Percentiles rank a stretch among this genome's conserved stretches.
These are phyloP conservation scores for Neonectria punicea DNA, from an alignment of 2,329 filamentous ascomycete genomes.

Conservation along the genomic window DNA sequence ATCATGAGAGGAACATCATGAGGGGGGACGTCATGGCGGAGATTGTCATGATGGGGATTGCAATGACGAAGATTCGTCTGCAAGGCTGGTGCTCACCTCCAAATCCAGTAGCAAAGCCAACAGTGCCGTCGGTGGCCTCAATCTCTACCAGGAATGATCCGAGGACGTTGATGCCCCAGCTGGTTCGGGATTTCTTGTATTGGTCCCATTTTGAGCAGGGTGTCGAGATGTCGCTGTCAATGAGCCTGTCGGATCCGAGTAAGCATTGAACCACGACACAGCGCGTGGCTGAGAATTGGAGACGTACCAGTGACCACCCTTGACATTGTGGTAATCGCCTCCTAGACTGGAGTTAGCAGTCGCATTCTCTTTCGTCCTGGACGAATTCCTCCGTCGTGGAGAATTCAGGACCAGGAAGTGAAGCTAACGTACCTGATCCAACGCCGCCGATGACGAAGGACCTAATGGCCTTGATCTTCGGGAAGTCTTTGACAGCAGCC, in stretches of 20 bases:
- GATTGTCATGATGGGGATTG: neutral
- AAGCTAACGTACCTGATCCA: slow-evolving; percentile 43
- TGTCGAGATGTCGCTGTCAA: slow-evolving; percentile 91
- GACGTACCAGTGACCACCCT: slow-evolving; percentile 72
- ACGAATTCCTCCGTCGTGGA: neutral
- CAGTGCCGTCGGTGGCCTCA: slow-evolving; percentile 88
- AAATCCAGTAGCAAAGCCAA: slow-evolving; percentile 93
- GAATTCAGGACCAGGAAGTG: neutral
- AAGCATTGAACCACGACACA: neutral
- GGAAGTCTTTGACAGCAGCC: slow-evolving; percentile 68
- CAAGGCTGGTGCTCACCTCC: slow-evolving; percentile 66
- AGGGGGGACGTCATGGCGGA: neutral
- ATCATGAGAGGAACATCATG: too few relatives aligned
- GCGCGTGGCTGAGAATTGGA: neutral
- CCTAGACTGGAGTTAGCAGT: slow-evolving; percentile 53
- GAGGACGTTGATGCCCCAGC: slow-evolving; percentile 95
- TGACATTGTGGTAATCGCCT: slow-evolving; percentile 93
- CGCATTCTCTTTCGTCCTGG: neutral
- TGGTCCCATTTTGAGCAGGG: slow-evolving; percentile 91
- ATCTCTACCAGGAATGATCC: slow-evolving; percentile 93
- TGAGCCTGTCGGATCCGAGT: slow-evolving; percentile 72
- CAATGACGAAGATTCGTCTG: neutral
- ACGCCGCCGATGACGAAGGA: slow-evolving; percentile 71
- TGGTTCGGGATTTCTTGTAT: slow-evolving; percentile 87
- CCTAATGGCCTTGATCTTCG: slow-evolving; percentile 78